A percentile compares a stretch with the other conserved stretches of the same genome.
These are phyloP conservation scores for Anthracocystis panici-leucophaei DNA, from an alignment of 1,284 basidiomycete species.

Conservation along the genomic window DNA sequence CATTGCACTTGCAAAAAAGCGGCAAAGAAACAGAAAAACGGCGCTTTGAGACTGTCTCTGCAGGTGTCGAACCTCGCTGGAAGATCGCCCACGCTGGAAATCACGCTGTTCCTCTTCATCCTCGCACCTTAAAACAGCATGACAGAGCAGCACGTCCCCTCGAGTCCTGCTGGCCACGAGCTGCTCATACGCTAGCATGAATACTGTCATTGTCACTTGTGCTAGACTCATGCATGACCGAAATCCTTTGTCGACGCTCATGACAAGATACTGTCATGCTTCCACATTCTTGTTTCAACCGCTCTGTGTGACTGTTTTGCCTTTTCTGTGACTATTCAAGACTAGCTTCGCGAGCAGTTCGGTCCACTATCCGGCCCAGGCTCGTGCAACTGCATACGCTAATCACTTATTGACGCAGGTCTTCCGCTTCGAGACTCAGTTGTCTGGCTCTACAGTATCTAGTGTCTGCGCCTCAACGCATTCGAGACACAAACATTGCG, in stretches of 20 bases:
- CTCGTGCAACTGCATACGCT: not conserved
- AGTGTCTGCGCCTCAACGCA: not conserved
- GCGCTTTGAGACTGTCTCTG: too few relatives aligned
- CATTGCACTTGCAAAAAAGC: too few relatives aligned
- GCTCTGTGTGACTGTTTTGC: not conserved
- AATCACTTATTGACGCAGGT: not conserved
- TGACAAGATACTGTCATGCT: conserved; percentile 3
- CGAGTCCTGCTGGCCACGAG: not conserved
- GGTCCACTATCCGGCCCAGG: not conserved
- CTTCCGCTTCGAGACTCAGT: not conserved
- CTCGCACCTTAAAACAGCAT: not conserved
- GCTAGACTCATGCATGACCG: not conserved
- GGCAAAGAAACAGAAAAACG: too few relatives aligned
- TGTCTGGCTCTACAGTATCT: not conserved
- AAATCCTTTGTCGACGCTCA: not conserved
- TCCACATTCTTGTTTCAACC: not conserved
- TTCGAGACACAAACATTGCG: too few relatives aligned
- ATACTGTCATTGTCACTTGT: not conserved
- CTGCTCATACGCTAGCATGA: not conserved
- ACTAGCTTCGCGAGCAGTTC: not conserved
- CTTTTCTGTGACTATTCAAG: not conserved
- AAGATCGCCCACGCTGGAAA: not conserved
- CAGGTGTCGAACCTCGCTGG: not conserved
- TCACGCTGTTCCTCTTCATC: not conserved
- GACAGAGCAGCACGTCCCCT: not conserved